These are phyloP conservation scores for Rubus parviflorus DNA, from an alignment of 306 rosid genomes.

Conservation along the genomic window DNA sequence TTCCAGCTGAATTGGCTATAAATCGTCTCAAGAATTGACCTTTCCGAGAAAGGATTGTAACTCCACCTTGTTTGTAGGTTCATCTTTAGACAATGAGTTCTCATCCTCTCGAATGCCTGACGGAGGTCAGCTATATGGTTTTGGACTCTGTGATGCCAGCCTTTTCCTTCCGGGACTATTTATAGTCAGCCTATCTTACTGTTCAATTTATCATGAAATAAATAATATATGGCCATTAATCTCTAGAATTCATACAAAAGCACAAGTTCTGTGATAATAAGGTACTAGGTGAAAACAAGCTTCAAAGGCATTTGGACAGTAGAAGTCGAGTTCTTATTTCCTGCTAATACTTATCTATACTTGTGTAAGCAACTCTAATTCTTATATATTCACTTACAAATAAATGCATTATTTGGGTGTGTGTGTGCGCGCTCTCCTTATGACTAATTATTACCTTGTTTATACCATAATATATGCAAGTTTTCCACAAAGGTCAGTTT, in stretches of 20 bases:
- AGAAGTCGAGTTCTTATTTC: not conserved
- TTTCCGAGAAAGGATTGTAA: no score
- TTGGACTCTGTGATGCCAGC: not conserved
- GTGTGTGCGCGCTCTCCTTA: not conserved
- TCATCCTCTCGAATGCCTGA: no score
- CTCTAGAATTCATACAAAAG: not conserved
- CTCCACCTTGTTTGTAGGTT: no score
- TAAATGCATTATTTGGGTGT: not conserved
- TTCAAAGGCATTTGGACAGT: not conserved
- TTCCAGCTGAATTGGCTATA: no score
- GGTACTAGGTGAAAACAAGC: not conserved
- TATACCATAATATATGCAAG: not conserved
- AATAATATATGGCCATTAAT: not conserved
- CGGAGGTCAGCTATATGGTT: no score
- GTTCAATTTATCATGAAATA: not conserved
- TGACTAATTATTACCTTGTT: not conserved
- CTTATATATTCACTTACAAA: not conserved
- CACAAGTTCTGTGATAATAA: not conserved
- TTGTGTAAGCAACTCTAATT: not conserved
- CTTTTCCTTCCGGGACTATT: not conserved
- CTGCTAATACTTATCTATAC: not conserved
- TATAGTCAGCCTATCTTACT: not conserved
- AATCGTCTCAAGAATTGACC: no score
- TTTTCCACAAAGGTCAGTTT: not conserved
- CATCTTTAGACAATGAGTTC: no score